phyloP scores from a whole-genome alignment of 1,284 basidiomycete genomes.

The Cutaneotrichosporon sp. region DNA sequence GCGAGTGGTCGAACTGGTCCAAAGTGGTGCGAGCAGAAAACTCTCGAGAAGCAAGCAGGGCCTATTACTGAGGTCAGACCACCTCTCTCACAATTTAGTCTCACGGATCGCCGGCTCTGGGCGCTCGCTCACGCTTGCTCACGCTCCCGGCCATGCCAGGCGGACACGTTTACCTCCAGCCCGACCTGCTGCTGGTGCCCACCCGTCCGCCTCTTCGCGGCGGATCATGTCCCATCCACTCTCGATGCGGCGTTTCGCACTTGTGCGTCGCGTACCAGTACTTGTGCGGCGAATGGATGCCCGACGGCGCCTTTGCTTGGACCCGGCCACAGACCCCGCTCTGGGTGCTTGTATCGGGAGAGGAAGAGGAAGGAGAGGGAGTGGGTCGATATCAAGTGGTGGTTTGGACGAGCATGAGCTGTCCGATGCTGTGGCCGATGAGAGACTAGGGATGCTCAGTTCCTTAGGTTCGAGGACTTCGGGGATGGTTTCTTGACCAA shows the following conservation, averaged over 20 bases:
- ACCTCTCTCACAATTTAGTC: no score
- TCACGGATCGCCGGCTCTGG: not conserved
- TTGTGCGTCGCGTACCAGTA: not conserved
- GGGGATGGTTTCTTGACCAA: not conserved
- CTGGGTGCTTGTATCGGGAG: no score
- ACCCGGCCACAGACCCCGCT: no score
- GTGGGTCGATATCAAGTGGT: not conserved
- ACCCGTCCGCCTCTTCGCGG: constrained; percentile 6
- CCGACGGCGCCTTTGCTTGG: not conserved
- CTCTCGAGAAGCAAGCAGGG: no score
- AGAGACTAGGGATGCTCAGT: not conserved
- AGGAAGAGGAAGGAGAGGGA: no score
- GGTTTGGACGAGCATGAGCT: not conserved
- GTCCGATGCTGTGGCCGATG: not conserved
- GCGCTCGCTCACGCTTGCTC: not conserved
- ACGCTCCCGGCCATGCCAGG: not conserved
- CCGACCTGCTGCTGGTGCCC: not conserved
- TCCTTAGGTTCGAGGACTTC: not conserved
- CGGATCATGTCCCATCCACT: constrained; percentile 5
- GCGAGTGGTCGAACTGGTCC: no score
- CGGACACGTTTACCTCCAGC: not conserved
- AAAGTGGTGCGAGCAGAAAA: no score
- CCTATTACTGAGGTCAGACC: no score
- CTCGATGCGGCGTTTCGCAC: not conserved
- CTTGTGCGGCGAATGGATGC: not conserved